Conservation (phyloP, 1,139 yeast genomes). For the Spathaspora sp. region DNA sequence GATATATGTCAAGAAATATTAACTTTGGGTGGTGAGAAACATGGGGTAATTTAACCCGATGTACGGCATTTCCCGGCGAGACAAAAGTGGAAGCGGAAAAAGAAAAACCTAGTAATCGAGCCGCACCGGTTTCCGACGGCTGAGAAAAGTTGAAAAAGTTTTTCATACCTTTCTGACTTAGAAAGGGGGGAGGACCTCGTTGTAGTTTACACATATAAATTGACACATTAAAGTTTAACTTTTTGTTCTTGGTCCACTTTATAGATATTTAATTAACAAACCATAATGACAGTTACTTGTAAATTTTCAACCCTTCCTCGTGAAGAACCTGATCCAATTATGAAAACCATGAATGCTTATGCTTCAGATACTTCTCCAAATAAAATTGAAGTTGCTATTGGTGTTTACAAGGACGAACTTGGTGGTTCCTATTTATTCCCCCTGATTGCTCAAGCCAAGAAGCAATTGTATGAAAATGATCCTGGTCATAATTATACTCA, state of each 20-base stretch:
- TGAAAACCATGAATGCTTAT: conserved; percentile 28
- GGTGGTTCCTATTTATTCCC: conserved; percentile 42
- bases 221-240: not conserved
- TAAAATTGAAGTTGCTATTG: conserved; percentile 44
- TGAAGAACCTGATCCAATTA: conserved; percentile 39
- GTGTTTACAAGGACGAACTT: conserved; percentile 41
- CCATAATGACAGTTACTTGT: conserved; percentile 25
- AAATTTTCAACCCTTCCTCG: conserved; percentile 26
- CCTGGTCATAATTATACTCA: conserved; percentile 47
- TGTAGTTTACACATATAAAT: not conserved
- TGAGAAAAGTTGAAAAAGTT: not conserved
- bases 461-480: conserved; percentile 29
- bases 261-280: not conserved
- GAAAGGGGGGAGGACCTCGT: not conserved
- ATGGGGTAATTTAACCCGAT: not conserved
- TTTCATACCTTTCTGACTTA: no score
- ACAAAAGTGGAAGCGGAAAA: no score
- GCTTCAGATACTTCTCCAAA: conserved; percentile 26
- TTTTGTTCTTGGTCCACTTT: not conserved
- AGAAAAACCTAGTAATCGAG: no score
- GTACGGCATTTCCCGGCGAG: not conserved
- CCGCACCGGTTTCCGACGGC: conserved; percentile 3
- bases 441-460: conserved; percentile 36
- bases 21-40: not conserved
- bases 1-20: not conserved